Evolutionary conservation across 139 green algal species (phyloP).

Genomic region (Chlamydomonas schloesseri): DNA sequence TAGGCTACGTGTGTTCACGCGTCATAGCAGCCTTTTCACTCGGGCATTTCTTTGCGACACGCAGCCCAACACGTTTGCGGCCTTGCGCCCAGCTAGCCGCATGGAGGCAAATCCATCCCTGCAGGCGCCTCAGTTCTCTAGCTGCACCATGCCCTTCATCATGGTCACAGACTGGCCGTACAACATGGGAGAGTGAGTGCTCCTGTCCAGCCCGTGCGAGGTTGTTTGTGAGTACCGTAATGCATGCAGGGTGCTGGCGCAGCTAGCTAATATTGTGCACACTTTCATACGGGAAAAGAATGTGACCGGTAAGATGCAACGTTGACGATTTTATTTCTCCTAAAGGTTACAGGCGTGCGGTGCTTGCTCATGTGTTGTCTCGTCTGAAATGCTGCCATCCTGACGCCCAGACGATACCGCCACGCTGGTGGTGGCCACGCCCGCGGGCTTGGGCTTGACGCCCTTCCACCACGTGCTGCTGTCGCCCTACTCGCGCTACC

Average conservation of each 20-base stretch:
- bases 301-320: neutral
- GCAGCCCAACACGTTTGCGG: neutral
- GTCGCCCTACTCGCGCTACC: constrained; percentile 7
- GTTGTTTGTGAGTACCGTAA: no score
- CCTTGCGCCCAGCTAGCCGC: neutral
- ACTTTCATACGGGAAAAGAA: neutral
- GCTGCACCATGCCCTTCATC: neutral
- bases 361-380: neutral
- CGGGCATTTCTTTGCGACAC: no score
- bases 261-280: neutral
- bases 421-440: constrained; percentile 19
- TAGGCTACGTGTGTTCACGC: neutral
- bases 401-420: neutral
- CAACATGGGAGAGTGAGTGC: constrained; percentile 8
- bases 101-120: neutral
- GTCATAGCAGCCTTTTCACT: no score
- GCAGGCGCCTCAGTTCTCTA: neutral
- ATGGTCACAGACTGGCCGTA: constrained; percentile 22
- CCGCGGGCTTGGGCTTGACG: neutral
- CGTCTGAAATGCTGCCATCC: neutral
- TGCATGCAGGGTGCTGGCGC: neutral
- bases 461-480: constrained; percentile 32
- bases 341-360: neutral
- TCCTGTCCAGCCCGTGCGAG: no score
- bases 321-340: neutral